Conservation (phyloP, 495 filamentous ascomycete genomes). For the Aspergillus bertholletiae region DNA sequence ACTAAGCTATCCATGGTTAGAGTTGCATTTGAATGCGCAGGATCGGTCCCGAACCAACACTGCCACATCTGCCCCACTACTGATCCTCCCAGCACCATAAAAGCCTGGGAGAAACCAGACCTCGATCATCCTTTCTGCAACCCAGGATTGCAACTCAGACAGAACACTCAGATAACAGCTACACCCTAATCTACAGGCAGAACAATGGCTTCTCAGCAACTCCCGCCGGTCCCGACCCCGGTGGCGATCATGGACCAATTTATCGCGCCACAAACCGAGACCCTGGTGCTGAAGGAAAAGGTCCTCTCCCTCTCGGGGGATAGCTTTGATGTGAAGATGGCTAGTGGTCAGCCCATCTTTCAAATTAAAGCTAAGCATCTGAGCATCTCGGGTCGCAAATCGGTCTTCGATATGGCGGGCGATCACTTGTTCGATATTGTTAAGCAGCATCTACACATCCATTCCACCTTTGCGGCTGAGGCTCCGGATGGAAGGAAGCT, state of each 20-base stretch:
- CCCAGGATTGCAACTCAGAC: too few species aligned
- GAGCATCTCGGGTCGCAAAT: constrained; percentile 41
- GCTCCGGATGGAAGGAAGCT: constrained; percentile 37
- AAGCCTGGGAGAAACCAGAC: too few species aligned
- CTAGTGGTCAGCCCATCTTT: constrained; percentile 43
- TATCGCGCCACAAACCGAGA: constrained; percentile 41
- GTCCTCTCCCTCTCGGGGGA: constrained; percentile 53
- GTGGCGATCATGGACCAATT: constrained; percentile 49
- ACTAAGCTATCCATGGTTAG: too few species aligned
- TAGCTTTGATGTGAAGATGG: constrained; percentile 50
- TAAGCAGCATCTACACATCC: constrained; percentile 48
- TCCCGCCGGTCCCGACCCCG: background rate
- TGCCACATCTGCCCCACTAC: too few species aligned
- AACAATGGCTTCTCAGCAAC: too few species aligned
- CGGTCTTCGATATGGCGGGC: constrained; percentile 40
- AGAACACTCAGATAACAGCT: too few species aligned
- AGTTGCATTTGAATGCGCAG: too few species aligned
- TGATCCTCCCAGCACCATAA: too few species aligned
- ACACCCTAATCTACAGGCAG: too few species aligned
- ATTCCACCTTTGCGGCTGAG: constrained; percentile 45
- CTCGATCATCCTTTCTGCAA: too few species aligned
- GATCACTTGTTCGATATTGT: constrained; percentile 50
- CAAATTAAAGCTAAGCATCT: constrained; percentile 49
- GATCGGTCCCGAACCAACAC: too few species aligned
- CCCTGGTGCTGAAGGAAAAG: constrained; percentile 52